Conservation (phyloP, 2,329 filamentous ascomycete species). For the Botryotinia calthae region DNA sequence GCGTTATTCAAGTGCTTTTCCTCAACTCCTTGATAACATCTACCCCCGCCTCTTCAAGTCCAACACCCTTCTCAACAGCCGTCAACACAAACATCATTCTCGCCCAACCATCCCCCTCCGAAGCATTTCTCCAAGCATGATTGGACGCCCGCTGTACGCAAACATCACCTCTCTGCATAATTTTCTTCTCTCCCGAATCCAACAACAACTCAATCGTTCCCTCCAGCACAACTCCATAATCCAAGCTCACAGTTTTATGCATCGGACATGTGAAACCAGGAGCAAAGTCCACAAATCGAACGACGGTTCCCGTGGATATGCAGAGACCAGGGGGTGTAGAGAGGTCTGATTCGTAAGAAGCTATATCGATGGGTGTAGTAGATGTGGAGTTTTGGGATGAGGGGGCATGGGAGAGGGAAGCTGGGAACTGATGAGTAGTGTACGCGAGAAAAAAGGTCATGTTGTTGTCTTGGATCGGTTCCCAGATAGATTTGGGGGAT, state of each 20-base stretch:
- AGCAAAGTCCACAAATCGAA: conserved; percentile 32
- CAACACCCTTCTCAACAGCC: conserved; percentile 21
- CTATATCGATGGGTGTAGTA: conserved; percentile 23
- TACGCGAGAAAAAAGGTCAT: conserved; percentile 33
- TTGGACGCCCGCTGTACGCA: conserved; percentile 46
- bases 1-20: background rate
- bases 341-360: conserved; percentile 26
- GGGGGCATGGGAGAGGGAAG: conserved; percentile 8
- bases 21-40: conserved; percentile 19
- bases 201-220: conserved; percentile 44
- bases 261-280: conserved; percentile 38
- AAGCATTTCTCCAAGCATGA: conserved; percentile 43
- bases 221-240: conserved; percentile 44
- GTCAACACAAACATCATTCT: conserved; percentile 35
- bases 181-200: conserved; percentile 44
- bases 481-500: conserved; percentile 22
- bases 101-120: conserved; percentile 27
- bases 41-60: conserved; percentile 26
- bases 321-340: conserved; percentile 28
- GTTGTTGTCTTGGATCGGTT: conserved; percentile 23
- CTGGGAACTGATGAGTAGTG: conserved; percentile 29
- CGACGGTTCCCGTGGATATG: conserved; percentile 29
- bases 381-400: conserved; percentile 11
- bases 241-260: conserved; percentile 45
- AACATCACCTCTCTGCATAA: conserved; percentile 43